Base-by-base conservation (phyloP, 2,329 filamentous ascomycete species). In the Claviceps maximensis region DNA sequence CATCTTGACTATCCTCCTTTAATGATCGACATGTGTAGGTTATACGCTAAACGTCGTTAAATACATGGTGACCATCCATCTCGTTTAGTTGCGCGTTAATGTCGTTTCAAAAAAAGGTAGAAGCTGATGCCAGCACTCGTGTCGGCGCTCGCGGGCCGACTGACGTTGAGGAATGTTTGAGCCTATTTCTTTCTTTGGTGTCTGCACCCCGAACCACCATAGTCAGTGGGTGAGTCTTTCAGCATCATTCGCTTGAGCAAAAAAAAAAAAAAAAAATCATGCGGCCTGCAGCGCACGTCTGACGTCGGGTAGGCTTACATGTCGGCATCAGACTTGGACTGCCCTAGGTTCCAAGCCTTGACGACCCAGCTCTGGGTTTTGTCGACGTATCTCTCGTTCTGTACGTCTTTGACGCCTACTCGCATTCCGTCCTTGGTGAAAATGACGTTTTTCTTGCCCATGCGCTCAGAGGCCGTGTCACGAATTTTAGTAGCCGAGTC, bases 381-480 rank as follows among this genome's bases (percentile, higher is more conserved):
- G 60, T 89, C 86, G 61, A 87, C 79, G 64, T 88, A 87, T 48
- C 77, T 79, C 69, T 89, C 86, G 52, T 78, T 76, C 58, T 77
- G 75, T 49, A 85, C 68, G 56, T 87, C 75, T 69, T 83, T 85
- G 56, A 90, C 77, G 49, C 82, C 82, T 46, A 90, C 84, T 55
- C 79, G 78, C 56, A 87, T 70, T 53, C 86, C 86, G 53, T 89
- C 86, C 65, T 86, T 87, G 41, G 82, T 84, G 67, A 89, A 86
- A 42, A 81, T 74, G 53, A 90, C 78, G 65, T 89, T 85, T 71
- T 85, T 86, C 70, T 80, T 80, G 65, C 83, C 81, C 79, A 89
- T 86, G 63, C 80, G 80, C 67, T 84, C 75, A 49, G 77, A 78
- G 47, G 85, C 84, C 54, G 78, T 75, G 55, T 79, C 73, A 56